Evolutionary conservation across 1,284 basidiomycete species (phyloP), one percentile per base, ranked within the genome.

Genomic region (Cutaneotrichosporon sp.): DNA sequence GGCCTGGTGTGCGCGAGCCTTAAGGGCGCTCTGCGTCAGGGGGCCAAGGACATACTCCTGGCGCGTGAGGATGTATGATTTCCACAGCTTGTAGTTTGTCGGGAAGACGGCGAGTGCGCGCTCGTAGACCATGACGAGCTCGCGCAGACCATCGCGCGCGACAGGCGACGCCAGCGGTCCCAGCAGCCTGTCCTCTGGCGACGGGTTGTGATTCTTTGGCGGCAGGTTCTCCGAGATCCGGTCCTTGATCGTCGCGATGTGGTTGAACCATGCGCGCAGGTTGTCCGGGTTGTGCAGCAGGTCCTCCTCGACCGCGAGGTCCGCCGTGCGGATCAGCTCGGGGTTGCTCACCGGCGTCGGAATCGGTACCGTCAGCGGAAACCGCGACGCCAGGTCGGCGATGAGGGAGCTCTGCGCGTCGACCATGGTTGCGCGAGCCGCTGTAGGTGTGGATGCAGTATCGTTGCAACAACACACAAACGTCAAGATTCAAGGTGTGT

Each of bases 41-140:
- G 80, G 87, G 0, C 94, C 96, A 3, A 96, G 79, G 2, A 98
- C 88, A 73, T 86, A 97, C 2, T 82, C 80, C 79, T 89, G 87
- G 21, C 96, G 82, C 70, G 86, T 84, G 46, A 81, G 80, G 42
- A 97, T 79, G 73, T 98, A 99, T 0, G 87, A 83, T 67, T 90
- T 90, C 96, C 96, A 98, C 44, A 98, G 77, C 69, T 93, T 91
- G 81, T 89, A 98, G 13, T 86, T 90, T 15, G 81, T 83, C 0
- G 94, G 88, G 66, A 97, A 97, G 56, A 93, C 83, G 5, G 78
- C 82, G 14, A 99, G 80, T 0, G 93, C 92, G 33, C 90, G 81
- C 75, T 99, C 96, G 70, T 96, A 98, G 26, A 96, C 82, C 73
- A 89, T 91, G 5, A 87, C 87, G 43, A 93, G 79, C 47, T 86